phyloP scores from a whole-genome alignment of 805 yeast species.

The Barnettozyma siamensis region DNA sequence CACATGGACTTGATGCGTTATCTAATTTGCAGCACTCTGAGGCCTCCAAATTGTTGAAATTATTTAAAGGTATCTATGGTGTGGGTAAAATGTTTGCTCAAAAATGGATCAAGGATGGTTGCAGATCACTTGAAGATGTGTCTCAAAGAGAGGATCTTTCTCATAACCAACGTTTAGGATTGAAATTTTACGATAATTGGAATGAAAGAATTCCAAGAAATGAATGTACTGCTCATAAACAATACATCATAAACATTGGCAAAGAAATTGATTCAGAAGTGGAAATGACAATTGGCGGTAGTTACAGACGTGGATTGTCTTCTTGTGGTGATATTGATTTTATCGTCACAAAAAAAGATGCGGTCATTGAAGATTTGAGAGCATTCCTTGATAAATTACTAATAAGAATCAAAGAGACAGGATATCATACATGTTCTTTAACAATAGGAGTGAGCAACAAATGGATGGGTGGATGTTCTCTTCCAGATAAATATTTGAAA shows the following conservation, averaged over 20 bases:
- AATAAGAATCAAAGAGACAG: conserved; percentile 21
- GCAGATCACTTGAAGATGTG: conserved; percentile 35
- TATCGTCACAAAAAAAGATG: conserved; percentile 34
- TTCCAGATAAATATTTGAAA: conserved; percentile 20
- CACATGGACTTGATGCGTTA: conserved; percentile 27
- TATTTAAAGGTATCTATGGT: conserved; percentile 40
- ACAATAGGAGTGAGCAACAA: conserved; percentile 16
- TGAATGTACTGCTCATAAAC: conserved; percentile 38
- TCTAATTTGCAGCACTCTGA: conserved; percentile 23
- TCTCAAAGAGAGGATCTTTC: conserved; percentile 25
- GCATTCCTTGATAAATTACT: conserved; percentile 21
- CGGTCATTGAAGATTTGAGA: conserved; percentile 22
- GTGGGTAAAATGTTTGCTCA: conserved; percentile 41
- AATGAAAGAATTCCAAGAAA: conserved; percentile 36
- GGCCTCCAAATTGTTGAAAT: conserved; percentile 22
- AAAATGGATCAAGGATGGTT: conserved; percentile 35
- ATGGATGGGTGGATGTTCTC: conserved; percentile 33
- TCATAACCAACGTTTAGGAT: conserved; percentile 31
- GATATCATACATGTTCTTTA: conserved; percentile 25
- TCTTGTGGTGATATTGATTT: conserved; percentile 51
- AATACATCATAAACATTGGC: conserved; percentile 25
- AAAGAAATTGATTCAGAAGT: conserved; percentile 31
- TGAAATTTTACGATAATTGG: conserved; percentile 45
- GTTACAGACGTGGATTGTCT: conserved; percentile 43
- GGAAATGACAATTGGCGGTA: conserved; percentile 40